Conservation (phyloP, 345 rosid genomes). For the Lepidium aucheri region DNA sequence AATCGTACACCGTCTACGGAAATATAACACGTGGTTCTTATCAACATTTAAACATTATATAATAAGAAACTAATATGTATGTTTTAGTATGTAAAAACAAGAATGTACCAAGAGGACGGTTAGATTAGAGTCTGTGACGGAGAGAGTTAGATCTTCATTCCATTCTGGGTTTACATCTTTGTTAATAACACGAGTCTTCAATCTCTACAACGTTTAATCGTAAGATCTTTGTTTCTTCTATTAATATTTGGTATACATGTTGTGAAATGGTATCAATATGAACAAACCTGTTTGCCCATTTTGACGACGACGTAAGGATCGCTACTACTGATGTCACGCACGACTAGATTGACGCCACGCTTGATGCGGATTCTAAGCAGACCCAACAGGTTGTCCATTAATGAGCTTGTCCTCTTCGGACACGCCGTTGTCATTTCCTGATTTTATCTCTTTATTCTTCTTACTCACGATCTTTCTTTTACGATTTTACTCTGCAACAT, state of each 20-base stretch:
- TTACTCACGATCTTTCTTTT: neutral
- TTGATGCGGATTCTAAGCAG: constrained; percentile 66
- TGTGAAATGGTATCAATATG: no score
- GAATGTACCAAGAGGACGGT: constrained; percentile 49
- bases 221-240: no score
- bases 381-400: constrained; percentile 69
- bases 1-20: constrained; percentile 69
- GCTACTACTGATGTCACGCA: constrained; percentile 86
- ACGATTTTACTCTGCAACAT: no score
- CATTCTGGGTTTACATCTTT: constrained; percentile 83
- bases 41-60: neutral
- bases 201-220: constrained; percentile 36
- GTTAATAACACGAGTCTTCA: constrained; percentile 80
- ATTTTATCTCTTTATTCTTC: neutral
- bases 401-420: constrained; percentile 24
- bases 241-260: no score
- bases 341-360: constrained; percentile 87
- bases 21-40: neutral
- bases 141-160: constrained; percentile 91
- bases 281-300: constrained; percentile 57
- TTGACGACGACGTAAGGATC: constrained; percentile 85
- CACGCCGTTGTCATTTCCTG: neutral
- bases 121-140: constrained; percentile 52
- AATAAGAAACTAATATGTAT: neutral
- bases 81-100: neutral